Percentiles rank a stretch among this genome's conserved stretches.
phyloP scores from a whole-genome alignment of 192 early-diverging fungal genomes.

The Coemansia sp. region DNA sequence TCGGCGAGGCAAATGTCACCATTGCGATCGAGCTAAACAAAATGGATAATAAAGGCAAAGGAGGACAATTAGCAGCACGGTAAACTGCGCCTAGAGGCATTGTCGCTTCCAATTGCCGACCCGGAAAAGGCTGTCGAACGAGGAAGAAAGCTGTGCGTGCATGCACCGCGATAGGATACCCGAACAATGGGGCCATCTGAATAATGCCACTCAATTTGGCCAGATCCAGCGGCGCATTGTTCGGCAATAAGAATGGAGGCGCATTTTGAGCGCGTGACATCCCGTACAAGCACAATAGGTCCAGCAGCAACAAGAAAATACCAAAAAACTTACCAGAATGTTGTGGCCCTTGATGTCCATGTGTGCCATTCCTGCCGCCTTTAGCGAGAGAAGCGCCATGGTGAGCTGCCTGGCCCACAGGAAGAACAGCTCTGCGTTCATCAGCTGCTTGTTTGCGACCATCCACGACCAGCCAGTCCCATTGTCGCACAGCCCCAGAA shows the following conservation, averaged over 20 bases:
- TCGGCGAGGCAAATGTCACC: conserved; percentile 55
- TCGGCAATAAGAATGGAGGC: neutral
- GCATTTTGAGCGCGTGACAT: neutral
- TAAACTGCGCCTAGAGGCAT: neutral
- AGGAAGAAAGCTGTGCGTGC: neutral
- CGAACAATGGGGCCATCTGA: neutral
- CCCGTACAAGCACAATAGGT: neutral
- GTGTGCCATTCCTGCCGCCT: conserved; percentile 57
- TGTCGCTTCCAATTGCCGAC: neutral
- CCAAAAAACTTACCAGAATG: conserved; percentile 48
- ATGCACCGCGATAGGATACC: neutral
- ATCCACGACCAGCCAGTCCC: conserved; percentile 65
- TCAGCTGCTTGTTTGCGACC: conserved; percentile 35
- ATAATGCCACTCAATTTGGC: neutral
- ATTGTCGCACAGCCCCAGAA: conserved; percentile 61
- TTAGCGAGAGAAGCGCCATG: conserved; percentile 57
- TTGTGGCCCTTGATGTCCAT: conserved; percentile 68
- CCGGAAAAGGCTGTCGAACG: neutral
- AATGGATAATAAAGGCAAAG: conserved; percentile 4
- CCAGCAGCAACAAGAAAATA: neutral
- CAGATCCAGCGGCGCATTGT: neutral
- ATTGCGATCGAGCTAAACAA: conserved; percentile 36
- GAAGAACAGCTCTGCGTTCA: conserved; percentile 57
- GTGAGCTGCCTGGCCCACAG: conserved; percentile 62
- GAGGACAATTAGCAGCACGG: conserved; percentile 3